Evolutionary conservation across 2,329 filamentous ascomycete species (phyloP).

Genomic region (Talaromyces sp.): DNA sequence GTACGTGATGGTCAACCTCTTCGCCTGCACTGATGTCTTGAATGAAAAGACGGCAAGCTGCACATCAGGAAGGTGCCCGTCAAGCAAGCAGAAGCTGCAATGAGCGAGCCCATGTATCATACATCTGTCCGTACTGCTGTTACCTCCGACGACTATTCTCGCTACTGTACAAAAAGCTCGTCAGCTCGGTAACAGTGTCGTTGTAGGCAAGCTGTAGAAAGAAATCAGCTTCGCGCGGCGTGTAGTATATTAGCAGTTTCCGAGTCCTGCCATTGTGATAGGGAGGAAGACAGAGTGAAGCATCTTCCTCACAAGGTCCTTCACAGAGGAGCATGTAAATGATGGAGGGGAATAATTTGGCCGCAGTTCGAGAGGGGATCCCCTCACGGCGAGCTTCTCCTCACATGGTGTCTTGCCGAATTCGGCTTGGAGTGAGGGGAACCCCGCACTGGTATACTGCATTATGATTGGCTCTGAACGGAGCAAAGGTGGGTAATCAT

Average conservation of each 20-base stretch:
- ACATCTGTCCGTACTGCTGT: not conserved
- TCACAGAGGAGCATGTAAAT: not conserved
- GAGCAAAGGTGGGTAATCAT: not conserved
- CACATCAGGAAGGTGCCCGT: not conserved
- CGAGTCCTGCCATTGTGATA: too few species aligned
- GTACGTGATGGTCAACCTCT: not conserved
- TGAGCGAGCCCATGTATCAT: not conserved
- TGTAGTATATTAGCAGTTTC: too few species aligned
- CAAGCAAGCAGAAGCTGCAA: not conserved
- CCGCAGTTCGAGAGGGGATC: not conserved
- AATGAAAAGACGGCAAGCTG: not conserved
- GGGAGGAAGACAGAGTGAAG: too few species aligned
- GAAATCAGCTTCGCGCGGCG: too few species aligned
- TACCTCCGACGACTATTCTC: not conserved
- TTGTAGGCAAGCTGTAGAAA: too few species aligned
- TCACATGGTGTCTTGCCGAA: not conserved
- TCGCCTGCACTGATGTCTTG: not conserved
- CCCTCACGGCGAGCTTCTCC: slow-evolving; percentile 8
- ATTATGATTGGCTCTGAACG: not conserved
- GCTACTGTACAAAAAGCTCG: too few species aligned
- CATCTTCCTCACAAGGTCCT: not conserved
- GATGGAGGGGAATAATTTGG: not conserved
- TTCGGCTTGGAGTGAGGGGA: slow-evolving; percentile 9
- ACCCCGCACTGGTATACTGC: not conserved
- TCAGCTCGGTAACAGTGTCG: too few species aligned